Evolutionary conservation across 768 basidiomycete genomes (phyloP), one percentile per base, ranked within the genome.

Genomic region (Tremella yokohamensis): DNA sequence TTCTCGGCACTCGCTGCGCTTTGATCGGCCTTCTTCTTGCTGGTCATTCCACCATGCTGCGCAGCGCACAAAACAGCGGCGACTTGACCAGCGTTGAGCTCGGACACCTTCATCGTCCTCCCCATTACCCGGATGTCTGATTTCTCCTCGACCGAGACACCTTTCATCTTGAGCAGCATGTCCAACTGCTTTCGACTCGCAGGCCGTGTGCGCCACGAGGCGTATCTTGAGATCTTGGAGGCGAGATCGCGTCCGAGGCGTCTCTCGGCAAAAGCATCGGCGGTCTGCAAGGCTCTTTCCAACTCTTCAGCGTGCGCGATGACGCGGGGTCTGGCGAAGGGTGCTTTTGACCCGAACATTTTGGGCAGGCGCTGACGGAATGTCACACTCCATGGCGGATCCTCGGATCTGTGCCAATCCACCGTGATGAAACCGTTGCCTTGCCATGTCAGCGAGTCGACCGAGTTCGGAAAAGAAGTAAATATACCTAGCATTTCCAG

Each of bases 281-380:
- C 69, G 6, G 66, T 71, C 48, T 64, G 60, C 4, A 73, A 42
- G 0, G 73, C 71, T 26, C 66, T 40, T 25, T 68, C 66, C n/a
- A 73, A 54, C 12, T 58, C 62, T 49, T 67, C 65, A 7, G 73
- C 64, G 20, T 55, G 49, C 6, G 67, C 65, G 18, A 69, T 54
- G 4, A 39, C 40, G 9, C 45, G 60, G 0, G 51, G 40, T 42
- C 51, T 40, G 4, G 50, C 39, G 26, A 19, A 57, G 15, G 45
- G 50, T 2, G 16, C 44, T 20, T 20, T 44, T 2, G 47, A 12
- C 6, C 60, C 48, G n/a, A 57, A 54, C 18, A 56, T 54, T 3
- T 42, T 38, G 2, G 66, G 70, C 2, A 68, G 39, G 15, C 63
- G 60, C n/a, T 40, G 45, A 16, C 62, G 56, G 37, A 64, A 68